Evolutionary conservation across 371 early-diverging fungal species (phyloP), one percentile per base, ranked within the genome.

Genomic region (Mortierella sp.): DNA sequence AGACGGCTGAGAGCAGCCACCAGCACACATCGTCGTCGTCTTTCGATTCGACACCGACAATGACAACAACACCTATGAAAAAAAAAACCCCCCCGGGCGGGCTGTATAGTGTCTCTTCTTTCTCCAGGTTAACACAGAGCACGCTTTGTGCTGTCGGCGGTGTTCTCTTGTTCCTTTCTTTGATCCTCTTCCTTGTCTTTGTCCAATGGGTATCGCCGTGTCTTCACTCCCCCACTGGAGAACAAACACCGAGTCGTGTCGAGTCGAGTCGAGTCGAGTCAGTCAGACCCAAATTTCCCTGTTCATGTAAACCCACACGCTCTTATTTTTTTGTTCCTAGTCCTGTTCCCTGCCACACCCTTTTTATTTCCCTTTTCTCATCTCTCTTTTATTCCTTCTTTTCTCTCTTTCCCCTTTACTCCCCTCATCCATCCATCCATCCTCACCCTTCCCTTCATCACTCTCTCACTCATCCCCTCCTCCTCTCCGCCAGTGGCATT

Each of bases 401-500:
- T 58, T 11, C 63, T 31, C 72, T 11, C 63, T 31, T 16, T 19
- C 42, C 57, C n/a, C n/a, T 54, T 5, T 31, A 47, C 31, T 21
- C 45, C 50, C 52, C 19, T 24, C 24, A n/a, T 74, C 44, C 45
- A 6, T 45, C 58, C 63, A 14, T 28, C 45, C 45, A 16, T 48
- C 48, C 72, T 74, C 16, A 47, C n/a, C 57, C 34, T n/a, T 10
- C 24, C 42, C 28, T n/a, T 19, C 54, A 38, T 63, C 65, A 21
- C 70, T 8, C 57, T 65, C 63, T 52, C 60, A 52, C 75, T 55
- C 48, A 45, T 68, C 76, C 48, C 14, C 72, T 24, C 19, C 72
- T 26, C 34, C 47, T 24, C n/a, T 70, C 55, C 34, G n/a, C 60
- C 44, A 28, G 44, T 38, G 26, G 34, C 24, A 45, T 54, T 24